phyloP scores from a whole-genome alignment of 352 stramenopile genomes.

The Phytophthora colocasiae region DNA sequence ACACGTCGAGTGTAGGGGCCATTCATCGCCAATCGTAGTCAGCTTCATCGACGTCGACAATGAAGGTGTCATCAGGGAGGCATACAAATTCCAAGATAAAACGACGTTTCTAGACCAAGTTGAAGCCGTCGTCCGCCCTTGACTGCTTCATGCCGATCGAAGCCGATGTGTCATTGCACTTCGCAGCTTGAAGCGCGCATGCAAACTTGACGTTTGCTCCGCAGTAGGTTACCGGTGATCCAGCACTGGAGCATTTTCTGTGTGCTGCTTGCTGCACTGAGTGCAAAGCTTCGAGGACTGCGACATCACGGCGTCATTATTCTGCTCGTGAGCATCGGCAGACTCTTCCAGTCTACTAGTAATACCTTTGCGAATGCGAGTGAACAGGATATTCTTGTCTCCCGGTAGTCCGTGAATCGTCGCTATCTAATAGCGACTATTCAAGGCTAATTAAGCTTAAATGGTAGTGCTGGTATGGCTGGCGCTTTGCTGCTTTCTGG shows the following conservation, averaged over 20 bases:
- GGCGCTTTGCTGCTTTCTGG: slow-evolving; percentile 9
- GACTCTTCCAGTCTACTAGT: too few relatives aligned
- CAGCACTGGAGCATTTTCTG: neutral
- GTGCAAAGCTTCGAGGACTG: slow-evolving; percentile 16
- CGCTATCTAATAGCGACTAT: slow-evolving; percentile 6
- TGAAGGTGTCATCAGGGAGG: slow-evolving; percentile 16
- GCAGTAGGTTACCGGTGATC: slow-evolving; percentile 1
- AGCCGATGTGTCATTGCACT: slow-evolving; percentile 21
- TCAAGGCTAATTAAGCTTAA: neutral
- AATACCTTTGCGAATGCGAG: too few relatives aligned
- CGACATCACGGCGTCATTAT: neutral
- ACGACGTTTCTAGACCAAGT: slow-evolving; percentile 18
- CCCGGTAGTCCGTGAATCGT: neutral
- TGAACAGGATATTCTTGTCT: too few relatives aligned
- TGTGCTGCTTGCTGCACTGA: neutral
- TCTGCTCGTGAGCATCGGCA: too few relatives aligned
- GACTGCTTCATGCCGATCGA: neutral
- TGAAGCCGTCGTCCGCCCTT: slow-evolving; percentile 12
- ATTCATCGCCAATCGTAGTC: slow-evolving; percentile 8
- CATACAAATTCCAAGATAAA: slow-evolving; percentile 26
- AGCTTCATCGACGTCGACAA: slow-evolving; percentile 8
- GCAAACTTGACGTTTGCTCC: slow-evolving; percentile 19
- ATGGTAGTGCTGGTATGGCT: neutral
- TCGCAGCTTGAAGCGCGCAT: slow-evolving; percentile 2
- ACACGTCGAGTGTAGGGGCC: slow-evolving; percentile 5